phyloP scores from a whole-genome alignment of 768 basidiomycete species.

The Termitomyces sp. region DNA sequence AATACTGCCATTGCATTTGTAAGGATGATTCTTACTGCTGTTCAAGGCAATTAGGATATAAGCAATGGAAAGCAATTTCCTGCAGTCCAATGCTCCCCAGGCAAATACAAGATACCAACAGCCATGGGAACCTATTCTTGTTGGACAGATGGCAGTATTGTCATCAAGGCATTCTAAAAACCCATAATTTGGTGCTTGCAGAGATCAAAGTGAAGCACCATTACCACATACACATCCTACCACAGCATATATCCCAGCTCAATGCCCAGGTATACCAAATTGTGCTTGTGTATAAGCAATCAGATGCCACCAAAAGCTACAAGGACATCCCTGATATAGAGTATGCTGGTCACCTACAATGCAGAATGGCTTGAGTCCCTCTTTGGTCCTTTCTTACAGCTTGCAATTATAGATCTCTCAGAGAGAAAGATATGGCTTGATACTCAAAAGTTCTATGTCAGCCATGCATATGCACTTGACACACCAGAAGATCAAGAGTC shows the following conservation, averaged over 20 bases:
- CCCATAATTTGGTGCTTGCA: not conserved
- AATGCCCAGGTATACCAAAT: not conserved
- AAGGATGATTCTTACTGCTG: not conserved
- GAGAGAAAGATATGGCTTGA: not conserved
- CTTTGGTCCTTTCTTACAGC: not conserved
- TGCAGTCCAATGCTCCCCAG: not conserved
- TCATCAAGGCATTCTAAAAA: not conserved
- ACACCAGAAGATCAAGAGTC: too few species aligned
- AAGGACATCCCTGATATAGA: not conserved
- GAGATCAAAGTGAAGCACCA: not conserved
- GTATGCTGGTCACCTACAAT: not conserved
- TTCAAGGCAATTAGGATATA: not conserved
- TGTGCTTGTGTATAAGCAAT: not conserved
- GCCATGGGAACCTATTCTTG: not conserved
- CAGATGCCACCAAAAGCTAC: not conserved
- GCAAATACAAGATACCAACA: not conserved
- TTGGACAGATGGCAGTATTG: not conserved
- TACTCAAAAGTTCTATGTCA: not conserved
- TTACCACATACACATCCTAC: not conserved
- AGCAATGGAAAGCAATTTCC: not conserved
- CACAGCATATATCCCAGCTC: not conserved
- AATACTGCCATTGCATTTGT: not conserved
- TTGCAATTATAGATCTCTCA: not conserved
- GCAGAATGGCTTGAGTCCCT: not conserved
- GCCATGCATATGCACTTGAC: not conserved